Evolutionary conservation across 495 filamentous ascomycete genomes (phyloP), one percentile per base, ranked within the genome.

Genomic region (Lasiosphaeriaceae sp.): DNA sequence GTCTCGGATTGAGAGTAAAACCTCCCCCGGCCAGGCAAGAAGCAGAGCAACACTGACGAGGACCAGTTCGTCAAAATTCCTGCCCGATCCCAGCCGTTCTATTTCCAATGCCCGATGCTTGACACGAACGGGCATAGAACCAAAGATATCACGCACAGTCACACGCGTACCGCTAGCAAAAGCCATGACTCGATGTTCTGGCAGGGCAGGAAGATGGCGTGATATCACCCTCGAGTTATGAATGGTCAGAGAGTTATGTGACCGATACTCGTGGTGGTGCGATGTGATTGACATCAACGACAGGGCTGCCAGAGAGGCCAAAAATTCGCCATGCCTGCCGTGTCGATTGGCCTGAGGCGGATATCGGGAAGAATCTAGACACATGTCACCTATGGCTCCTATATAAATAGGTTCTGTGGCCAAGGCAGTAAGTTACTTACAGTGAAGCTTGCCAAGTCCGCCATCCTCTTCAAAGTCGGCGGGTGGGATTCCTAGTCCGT

Each of bases 51-150:
- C 78, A 11, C 90, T 62, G 2, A 67, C 63, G 43, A 75, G 79
- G 61, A 80, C 82, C 22, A 97, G 72, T 2, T 74, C 70, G 14
- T 89, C 83, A 86, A 90, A 93, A 50, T 88, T 80, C 52, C 70
- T 79, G 23, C 60, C 56, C 22, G 70, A 68, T 1, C 62, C 66
- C 11, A 66, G 50, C 35, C 80, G 80, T 26, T 92, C 87, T 2
- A 83, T 56, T 45, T 87, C 82, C 11, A 79, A 72, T 2, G 76
- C 74, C 61, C 91, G 80, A 64, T 88, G 89, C 71, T 94, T 96
- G 20, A 97, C 86, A n/a, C 95, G 87, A 11, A 98, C 94, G 2
- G 94, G 94, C 86, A 98, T 92, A 48, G 90, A 92, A 1, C 93
- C 94, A 71, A 97, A 97, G 12, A 98, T 77, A 64, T 96, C 89